These are phyloP conservation scores for Berkeleyomyces rouxiae DNA, from an alignment of 2,329 filamentous ascomycete species.

Conservation along the genomic window DNA sequence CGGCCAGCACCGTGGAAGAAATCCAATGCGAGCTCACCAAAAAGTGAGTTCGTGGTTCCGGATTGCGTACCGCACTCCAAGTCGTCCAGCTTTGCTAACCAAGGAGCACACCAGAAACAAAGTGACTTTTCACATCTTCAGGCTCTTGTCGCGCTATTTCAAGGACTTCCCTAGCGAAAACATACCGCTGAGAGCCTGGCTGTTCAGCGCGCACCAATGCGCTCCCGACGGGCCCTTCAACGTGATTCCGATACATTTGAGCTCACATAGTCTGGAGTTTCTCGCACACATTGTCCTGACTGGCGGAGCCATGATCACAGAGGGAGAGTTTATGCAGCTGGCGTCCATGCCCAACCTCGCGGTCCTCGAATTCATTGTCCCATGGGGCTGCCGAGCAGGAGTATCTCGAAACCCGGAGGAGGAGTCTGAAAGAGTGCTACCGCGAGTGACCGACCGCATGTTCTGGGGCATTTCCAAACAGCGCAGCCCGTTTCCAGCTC, in stretches of 20 bases:
- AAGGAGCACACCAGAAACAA: background rate
- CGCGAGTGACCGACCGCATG: conserved; percentile 28
- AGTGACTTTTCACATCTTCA: conserved; percentile 4
- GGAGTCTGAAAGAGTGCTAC: conserved; percentile 19
- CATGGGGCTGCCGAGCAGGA: conserved; percentile 8
- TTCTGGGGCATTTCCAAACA: conserved; percentile 29
- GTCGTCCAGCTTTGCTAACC: background rate
- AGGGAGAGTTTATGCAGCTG: conserved; percentile 26
- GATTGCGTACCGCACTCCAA: background rate
- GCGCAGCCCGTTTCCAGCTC: conserved; percentile 27
- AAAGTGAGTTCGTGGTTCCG: background rate
- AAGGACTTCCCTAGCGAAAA: background rate
- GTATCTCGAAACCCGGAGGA: conserved; percentile 14
- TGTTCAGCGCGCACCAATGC: conserved; percentile 5
- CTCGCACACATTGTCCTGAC: conserved; percentile 27
- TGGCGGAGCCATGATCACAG: conserved; percentile 21
- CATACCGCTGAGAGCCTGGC: conserved; percentile 3
- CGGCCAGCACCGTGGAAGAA: background rate
- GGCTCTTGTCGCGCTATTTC: background rate
- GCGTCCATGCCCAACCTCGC: conserved; percentile 30
- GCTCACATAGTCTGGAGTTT: conserved; percentile 22
- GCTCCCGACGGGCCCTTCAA: conserved; percentile 1
- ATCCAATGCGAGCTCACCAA: background rate
- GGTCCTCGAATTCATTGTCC: conserved; percentile 30
- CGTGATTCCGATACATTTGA: background rate